Conservation (phyloP, 75 land plant species). For the Pseudotsuga menziesii region DNA sequence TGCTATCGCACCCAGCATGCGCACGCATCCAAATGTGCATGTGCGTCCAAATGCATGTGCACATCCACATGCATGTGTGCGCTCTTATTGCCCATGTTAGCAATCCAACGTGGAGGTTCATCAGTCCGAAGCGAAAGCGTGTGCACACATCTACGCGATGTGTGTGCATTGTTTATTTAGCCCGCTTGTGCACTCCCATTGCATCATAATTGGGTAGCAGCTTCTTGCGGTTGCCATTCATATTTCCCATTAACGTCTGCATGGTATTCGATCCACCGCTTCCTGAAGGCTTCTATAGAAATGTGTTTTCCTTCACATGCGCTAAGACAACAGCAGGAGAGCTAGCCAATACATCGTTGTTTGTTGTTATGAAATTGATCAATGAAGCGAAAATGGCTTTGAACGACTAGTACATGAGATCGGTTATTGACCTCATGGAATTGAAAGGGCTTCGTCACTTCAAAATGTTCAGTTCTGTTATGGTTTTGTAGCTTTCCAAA, state of each 20-base stretch:
- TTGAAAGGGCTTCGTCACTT: slow-evolving; percentile 64
- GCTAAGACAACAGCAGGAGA: slow-evolving; percentile 54
- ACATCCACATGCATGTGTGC: too few species aligned
- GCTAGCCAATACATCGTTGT: slow-evolving; percentile 40
- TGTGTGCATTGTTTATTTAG: too few species aligned
- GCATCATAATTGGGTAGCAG: too few species aligned
- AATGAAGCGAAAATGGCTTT: slow-evolving; percentile 63
- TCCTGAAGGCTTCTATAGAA: slow-evolving; percentile 73
- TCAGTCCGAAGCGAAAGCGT: too few species aligned
- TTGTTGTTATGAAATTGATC: slow-evolving; percentile 47
- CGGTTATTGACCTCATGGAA: slow-evolving; percentile 76
- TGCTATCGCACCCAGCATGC: too few species aligned
- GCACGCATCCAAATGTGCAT: too few species aligned
- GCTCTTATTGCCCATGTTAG: too few species aligned
- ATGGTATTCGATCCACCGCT: slow-evolving; percentile 58
- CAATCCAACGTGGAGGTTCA: too few species aligned
- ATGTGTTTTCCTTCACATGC: slow-evolving; percentile 69
- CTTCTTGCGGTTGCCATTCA: too few species aligned
- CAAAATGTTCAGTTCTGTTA: slow-evolving; percentile 11
- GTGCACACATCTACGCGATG: too few species aligned
- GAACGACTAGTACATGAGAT: slow-evolving; percentile 67
- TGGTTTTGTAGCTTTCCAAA: background rate
- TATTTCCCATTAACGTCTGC: slow-evolving; percentile 90
- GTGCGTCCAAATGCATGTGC: too few species aligned
- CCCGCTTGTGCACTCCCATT: too few species aligned